Conservation (phyloP, 106 monocot species). For the Acorus gramineus region DNA sequence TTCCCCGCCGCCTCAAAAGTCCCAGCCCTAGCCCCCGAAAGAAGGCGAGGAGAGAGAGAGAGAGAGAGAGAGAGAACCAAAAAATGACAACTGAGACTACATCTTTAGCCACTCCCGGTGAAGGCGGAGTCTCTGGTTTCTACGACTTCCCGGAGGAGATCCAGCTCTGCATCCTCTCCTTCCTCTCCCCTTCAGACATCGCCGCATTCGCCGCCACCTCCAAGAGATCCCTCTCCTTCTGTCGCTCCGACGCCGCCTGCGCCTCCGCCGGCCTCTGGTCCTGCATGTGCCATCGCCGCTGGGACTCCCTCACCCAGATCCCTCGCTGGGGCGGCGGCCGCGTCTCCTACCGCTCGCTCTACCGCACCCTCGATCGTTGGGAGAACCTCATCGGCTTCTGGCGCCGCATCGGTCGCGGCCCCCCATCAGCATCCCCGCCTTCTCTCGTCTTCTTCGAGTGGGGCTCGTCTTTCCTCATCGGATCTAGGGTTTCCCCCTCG, state of each 20-base stretch:
- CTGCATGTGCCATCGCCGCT: conserved; percentile 55
- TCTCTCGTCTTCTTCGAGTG: conserved; percentile 70
- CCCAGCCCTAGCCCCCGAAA: no score
- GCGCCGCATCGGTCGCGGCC: conserved; percentile 45
- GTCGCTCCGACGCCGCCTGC: conserved; percentile 45
- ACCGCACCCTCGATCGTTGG: conserved; percentile 26
- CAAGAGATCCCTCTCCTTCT: neutral
- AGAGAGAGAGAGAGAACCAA: no score
- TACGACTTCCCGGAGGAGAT: conserved; percentile 64
- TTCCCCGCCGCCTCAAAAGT: no score
- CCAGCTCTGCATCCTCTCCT: conserved; percentile 61
- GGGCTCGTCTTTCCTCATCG: conserved; percentile 46
- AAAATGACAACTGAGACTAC: no score
- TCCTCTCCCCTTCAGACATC: conserved; percentile 34
- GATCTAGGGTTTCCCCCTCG: conserved; percentile 41
- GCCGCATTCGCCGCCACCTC: conserved; percentile 46
- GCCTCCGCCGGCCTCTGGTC: conserved; percentile 34
- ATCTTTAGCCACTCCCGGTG: no score
- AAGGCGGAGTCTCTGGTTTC: conserved; percentile 7
- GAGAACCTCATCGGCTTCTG: conserved; percentile 64
- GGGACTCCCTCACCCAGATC: conserved; percentile 21
- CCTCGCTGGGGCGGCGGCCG: conserved; percentile 4
- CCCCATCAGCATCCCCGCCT: conserved; percentile 1
- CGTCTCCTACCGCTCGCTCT: conserved; percentile 12
- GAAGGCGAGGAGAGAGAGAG: no score